A percentile compares a stretch with the other conserved stretches of the same genome.
phyloP scores from a whole-genome alignment of 1,284 basidiomycete species.

The Anthracocystis setariae region DNA sequence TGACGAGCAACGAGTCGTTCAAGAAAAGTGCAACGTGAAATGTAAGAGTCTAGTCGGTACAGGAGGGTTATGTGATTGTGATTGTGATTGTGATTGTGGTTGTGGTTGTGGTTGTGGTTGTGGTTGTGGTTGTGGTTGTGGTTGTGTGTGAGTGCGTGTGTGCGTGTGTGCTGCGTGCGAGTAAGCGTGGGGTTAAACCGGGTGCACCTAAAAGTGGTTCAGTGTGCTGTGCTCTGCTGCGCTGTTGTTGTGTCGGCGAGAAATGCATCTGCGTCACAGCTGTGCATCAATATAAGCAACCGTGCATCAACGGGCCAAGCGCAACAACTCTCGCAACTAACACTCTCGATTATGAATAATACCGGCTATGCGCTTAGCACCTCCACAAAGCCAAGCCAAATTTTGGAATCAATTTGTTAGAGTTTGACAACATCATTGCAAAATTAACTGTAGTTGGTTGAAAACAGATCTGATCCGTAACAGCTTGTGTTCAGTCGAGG shows the following conservation, averaged over 20 bases:
- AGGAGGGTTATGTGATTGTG: too few relatives aligned
- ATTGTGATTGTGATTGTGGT: too few relatives aligned
- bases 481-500: too few relatives aligned
- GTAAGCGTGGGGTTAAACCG: constrained; percentile 3
- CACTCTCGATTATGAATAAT: not conserved
- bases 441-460: too few relatives aligned
- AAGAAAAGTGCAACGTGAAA: not conserved
- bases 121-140: too few relatives aligned
- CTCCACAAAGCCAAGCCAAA: too few relatives aligned
- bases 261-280: constrained; percentile 1
- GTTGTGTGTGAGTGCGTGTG: not conserved
- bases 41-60: too few relatives aligned
- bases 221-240: constrained; percentile 7
- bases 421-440: too few relatives aligned
- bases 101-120: too few relatives aligned
- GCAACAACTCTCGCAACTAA: not conserved
- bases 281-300: constrained; percentile 2
- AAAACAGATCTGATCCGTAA: too few relatives aligned
- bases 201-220: not conserved
- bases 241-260: not conserved
- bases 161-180: constrained; percentile 9
- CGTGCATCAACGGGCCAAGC: not conserved
- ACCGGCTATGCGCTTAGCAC: too few relatives aligned
- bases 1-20: not conserved
- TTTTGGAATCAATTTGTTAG: too few relatives aligned